Evolutionary conservation across 139 green algal genomes (phyloP).

Genomic region (Edaphochlamys debaryana): DNA sequence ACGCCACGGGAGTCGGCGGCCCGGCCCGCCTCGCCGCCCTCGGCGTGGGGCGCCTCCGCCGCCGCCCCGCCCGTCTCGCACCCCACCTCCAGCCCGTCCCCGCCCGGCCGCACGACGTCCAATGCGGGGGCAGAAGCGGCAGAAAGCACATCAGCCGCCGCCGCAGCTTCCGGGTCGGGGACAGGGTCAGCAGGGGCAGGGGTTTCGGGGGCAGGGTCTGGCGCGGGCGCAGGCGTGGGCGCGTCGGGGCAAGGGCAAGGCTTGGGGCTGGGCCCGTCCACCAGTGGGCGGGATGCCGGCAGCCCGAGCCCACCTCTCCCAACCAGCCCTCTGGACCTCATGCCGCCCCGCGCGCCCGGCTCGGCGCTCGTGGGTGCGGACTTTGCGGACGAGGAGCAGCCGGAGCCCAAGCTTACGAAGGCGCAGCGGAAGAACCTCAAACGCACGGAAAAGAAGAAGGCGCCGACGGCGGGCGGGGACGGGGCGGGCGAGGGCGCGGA

Average conservation of each 20-base stretch:
- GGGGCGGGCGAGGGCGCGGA: neutral
- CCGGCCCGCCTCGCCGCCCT: neutral
- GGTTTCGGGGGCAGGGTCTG: no score
- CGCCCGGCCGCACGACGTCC: neutral
- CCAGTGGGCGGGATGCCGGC: no score
- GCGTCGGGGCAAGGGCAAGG: neutral
- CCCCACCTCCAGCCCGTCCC: conserved; percentile 3
- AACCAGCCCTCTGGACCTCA: no score
- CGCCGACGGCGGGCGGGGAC: neutral
- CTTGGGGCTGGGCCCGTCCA: no score
- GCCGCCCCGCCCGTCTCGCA: conserved; percentile 1
- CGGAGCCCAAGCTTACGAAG: conserved; percentile 63
- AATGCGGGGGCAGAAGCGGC: neutral
- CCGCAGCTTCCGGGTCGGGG: neutral
- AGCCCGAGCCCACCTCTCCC: no score
- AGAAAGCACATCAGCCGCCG: neutral
- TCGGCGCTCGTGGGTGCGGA: conserved; percentile 39
- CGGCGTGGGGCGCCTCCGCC: neutral
- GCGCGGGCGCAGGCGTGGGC: neutral
- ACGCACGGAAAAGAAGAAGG: conserved; percentile 69
- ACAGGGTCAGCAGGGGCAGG: neutral
- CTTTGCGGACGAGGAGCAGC: conserved; percentile 36
- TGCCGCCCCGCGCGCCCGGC: no score
- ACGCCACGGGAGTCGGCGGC: neutral
- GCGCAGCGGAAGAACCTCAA: conserved; percentile 81